Evolutionary conservation across 2,329 filamentous ascomycete genomes (phyloP), one percentile per base, ranked within the genome.

Genomic region (Colletotrichum higginsianum): DNA sequence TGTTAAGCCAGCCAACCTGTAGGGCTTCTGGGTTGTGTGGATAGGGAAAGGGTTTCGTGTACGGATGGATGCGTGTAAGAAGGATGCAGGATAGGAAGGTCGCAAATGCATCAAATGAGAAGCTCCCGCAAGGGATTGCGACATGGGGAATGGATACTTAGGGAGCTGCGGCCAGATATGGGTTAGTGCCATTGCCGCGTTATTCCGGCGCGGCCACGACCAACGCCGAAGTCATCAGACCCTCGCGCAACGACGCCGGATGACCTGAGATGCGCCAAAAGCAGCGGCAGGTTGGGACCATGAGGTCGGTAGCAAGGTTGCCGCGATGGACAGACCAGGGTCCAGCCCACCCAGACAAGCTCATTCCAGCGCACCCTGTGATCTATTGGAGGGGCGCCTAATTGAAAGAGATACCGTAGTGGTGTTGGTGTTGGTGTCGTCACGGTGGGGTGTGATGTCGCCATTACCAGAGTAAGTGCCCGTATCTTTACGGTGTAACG

Each of bases 361-460:
- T 60, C 62, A 42, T 49, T 61, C 30, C 44, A 50, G 47, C 38
- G 12, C 26, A 44, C 30, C 46, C 35, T 50, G 16, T 38, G 50
- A 47, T 26, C 61, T 61, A 60, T 61, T 66, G 46, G 9, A 53
- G 55, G 53, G 52, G 62, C 46, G 18, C 23, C 21, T 26, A 21
- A 47, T 7, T 50, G 13, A 21, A 42, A 38, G 63, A 44, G 62
- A 49, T 30, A 26, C 55, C 16, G 44, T 47, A 15, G 62, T 53
- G 49, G 67, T 18, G 44, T 47, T 18, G 26, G 23, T n/a, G 46
- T 52, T 38, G 26, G 44, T 71, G 64, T 67, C 53, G 64, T 71
- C 57, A 71, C 42, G 18, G 68, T 26, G 23, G 57, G 64, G 68
- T 62, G 57, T 57, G 44, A 67, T 71, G 63, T 61, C 63, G 67